These are phyloP conservation scores for Tulasnella sp. DNA, from an alignment of 768 basidiomycete genomes.

Conservation along the genomic window DNA sequence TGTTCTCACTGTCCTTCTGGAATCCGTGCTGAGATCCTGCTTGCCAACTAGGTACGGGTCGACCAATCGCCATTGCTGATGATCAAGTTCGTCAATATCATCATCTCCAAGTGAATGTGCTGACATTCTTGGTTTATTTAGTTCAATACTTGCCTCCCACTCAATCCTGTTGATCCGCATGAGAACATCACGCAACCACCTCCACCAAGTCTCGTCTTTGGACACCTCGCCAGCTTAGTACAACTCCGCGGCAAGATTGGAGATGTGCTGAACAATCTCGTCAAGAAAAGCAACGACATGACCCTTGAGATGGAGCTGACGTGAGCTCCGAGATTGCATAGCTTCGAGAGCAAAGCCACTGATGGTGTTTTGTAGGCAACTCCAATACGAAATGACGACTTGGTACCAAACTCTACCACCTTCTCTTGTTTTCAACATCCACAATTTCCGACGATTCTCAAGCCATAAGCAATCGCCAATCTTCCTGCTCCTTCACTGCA, in stretches of 20 bases:
- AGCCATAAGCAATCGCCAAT: constrained; percentile 14
- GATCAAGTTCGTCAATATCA: constrained; percentile 11
- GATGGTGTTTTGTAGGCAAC: constrained; percentile 3
- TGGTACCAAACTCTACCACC: constrained; percentile 16
- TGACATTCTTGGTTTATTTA: neutral
- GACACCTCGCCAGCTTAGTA: constrained; percentile 16
- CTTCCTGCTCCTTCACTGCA: constrained; percentile 17
- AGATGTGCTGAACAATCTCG: constrained; percentile 17
- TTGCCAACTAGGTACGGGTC: constrained; percentile 9
- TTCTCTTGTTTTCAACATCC: constrained; percentile 16
- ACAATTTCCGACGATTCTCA: constrained; percentile 17
- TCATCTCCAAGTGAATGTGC: neutral
- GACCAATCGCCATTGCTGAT: constrained; percentile 18
- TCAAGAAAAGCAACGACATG: constrained; percentile 13
- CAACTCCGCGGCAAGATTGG: constrained; percentile 17
- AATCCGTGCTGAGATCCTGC: neutral
- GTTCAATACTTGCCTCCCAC: constrained; percentile 16
- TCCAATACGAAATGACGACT: constrained; percentile 17
- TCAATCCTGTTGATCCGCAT: neutral
- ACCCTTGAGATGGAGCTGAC: constrained; percentile 16
- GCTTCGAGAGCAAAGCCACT: neutral
- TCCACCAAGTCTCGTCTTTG: constrained; percentile 15
- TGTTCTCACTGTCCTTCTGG: neutral
- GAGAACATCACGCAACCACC: constrained; percentile 13
- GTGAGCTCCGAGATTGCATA: neutral